Percentiles rank a stretch among this genome's conserved stretches.
These are phyloP conservation scores for Herpotrichia juniperi DNA, from an alignment of 2,329 filamentous ascomycete genomes.

Conservation along the genomic window DNA sequence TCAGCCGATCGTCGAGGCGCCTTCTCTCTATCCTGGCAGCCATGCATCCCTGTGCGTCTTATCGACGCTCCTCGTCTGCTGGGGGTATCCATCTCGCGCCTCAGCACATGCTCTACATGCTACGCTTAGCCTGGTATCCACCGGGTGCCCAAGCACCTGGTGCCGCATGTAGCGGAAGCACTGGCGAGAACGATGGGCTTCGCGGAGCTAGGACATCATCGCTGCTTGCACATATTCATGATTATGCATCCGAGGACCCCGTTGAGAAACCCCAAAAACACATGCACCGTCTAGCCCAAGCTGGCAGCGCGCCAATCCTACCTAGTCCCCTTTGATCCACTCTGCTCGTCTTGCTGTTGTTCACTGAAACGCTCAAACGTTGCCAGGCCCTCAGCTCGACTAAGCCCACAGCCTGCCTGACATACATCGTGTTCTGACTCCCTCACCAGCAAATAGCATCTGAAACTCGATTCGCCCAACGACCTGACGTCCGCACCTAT, in stretches of 20 bases:
- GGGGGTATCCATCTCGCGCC: background rate
- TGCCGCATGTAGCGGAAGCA: constrained; percentile 38
- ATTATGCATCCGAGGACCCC: constrained; percentile 37
- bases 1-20: constrained; percentile 5
- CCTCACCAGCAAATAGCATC: constrained; percentile 6
- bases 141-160: constrained; percentile 41
- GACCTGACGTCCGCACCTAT: constrained; percentile 1
- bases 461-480: constrained; percentile 20
- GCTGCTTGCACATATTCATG: constrained; percentile 33
- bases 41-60: constrained; percentile 1
- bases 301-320: constrained; percentile 15
- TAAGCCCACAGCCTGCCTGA: constrained; percentile 31
- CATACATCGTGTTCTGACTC: constrained; percentile 27
- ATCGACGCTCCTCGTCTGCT: constrained; percentile 6
- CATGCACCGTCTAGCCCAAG: constrained; percentile 27
- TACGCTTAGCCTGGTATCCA: constrained; percentile 8
- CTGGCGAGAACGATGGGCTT: constrained; percentile 30
- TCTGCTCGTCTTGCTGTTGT: constrained; percentile 13
- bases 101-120: constrained; percentile 13
- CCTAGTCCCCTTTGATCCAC: constrained; percentile 1
- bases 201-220: constrained; percentile 39
- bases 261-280: constrained; percentile 33
- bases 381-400: constrained; percentile 23
- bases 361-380: constrained; percentile 16
- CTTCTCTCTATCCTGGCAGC: constrained; percentile 1